Percentiles rank a stretch among this genome's conserved stretches.
Conservation (phyloP, 2,329 filamentous ascomycete species). For the Chrysoporthe austroafricana region DNA sequence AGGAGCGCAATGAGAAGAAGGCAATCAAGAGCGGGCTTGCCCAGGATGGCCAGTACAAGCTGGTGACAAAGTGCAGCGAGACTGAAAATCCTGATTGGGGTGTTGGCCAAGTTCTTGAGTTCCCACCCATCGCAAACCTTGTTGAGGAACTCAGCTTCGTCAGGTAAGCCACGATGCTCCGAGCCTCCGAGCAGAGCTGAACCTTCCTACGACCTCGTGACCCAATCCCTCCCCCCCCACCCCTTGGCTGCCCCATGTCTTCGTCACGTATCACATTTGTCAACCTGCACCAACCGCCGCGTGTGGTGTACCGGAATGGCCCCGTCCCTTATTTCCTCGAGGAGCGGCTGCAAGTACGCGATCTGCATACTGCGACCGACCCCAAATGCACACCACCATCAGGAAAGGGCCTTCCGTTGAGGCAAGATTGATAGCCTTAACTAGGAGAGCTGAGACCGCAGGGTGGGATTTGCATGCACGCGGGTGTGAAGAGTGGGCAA, state of each 20-base stretch:
- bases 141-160: constrained; percentile 74
- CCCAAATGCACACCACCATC: constrained; percentile 6
- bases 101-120: constrained; percentile 57
- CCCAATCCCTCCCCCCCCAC: not conserved
- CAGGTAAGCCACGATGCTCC: constrained; percentile 55
- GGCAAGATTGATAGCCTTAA: not conserved
- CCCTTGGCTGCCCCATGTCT: constrained; percentile 11
- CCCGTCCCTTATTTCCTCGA: constrained; percentile 1
- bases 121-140: constrained; percentile 52
- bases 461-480: constrained; percentile 8
- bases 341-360: not conserved
- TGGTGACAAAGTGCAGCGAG: constrained; percentile 57
- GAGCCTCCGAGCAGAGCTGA: not conserved
- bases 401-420: not conserved
- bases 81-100: constrained; percentile 69
- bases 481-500: constrained; percentile 24
- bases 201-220: not conserved
- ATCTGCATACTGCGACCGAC: constrained; percentile 4
- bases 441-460: not conserved
- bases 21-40: constrained; percentile 49
- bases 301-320: constrained; percentile 8
- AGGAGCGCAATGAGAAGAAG: constrained; percentile 40
- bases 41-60: constrained; percentile 63
- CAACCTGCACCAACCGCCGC: constrained; percentile 5
- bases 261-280: constrained; percentile 14